Base-by-base conservation (phyloP, 2,329 filamentous ascomycete species). In the Pseudocercospora cruenta region DNA sequence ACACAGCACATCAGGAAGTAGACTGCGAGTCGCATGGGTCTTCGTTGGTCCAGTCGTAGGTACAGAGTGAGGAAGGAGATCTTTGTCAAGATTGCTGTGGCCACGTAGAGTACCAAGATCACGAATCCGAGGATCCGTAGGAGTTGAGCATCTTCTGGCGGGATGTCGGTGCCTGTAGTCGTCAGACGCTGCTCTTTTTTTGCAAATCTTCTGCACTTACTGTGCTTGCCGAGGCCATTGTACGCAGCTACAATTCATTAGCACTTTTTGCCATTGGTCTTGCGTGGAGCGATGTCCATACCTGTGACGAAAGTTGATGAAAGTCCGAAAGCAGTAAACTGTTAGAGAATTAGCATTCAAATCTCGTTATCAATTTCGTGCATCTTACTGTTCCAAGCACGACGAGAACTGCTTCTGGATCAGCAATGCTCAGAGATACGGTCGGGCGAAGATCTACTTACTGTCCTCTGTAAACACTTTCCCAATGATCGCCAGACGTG, bases 381-480 rank as follows among this genome's bases (percentile, higher is more conserved):
- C 7, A 28, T 1, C 61, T 33, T 64, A 70, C 59, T 14, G 66
- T 61, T 19, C 63, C 68, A n/a, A 66, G 12, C 8, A 60, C 16
- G n/a, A 66, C 61, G 45, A 70, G 54, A 8, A 63, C 67, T 69
- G 21, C 3, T 14, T 16, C 19, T 22, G 2, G 10, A 24, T 69
- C 19, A 69, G 67, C 64, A 31, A 14, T 16, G 47, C 22, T 63
- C 28, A 10, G 28, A 19, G 8, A 24, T 2, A 58, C 9, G 36
- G 36, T 60, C 3, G 36, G 2, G 12, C 10, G 26, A 26, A 24
- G 9, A 26, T n/a, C 22, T 26, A 31, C 67, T 19, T 59, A 69
- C 68, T 62, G 63, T 69, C 68, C 36, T 69, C 68, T 22, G 53
- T n/a, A 19, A 69, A 69, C 12, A 63, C n/a, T 62, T 67, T 69